These are phyloP conservation scores for Aspergillus sp. DNA, from an alignment of 2,329 filamentous ascomycete genomes.

Conservation along the genomic window DNA sequence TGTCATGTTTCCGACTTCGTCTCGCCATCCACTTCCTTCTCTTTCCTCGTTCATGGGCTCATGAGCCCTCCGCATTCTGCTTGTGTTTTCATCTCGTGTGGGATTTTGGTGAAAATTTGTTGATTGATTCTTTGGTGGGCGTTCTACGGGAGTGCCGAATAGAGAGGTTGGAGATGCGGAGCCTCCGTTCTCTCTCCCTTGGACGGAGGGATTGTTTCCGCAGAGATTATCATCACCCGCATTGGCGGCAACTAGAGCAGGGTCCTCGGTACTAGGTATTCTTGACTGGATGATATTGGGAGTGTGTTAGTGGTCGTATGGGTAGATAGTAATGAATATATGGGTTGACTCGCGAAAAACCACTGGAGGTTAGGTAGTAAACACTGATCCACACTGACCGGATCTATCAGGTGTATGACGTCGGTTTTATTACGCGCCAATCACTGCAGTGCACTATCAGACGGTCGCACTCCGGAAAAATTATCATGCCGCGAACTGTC, in stretches of 20 bases:
- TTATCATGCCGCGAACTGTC: slow-evolving; percentile 16
- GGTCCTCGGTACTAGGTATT: not conserved
- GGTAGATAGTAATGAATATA: slow-evolving; percentile 15
- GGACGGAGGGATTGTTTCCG: not conserved
- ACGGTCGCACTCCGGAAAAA: slow-evolving; percentile 23
- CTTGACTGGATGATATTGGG: not conserved
- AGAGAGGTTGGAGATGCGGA: slow-evolving; percentile 28
- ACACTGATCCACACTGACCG: not conserved
- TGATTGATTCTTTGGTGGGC: slow-evolving; percentile 23
- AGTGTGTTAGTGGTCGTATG: not conserved
- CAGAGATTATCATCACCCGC: no score
- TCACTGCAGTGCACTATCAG: not conserved
- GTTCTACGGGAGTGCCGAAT: slow-evolving; percentile 27
- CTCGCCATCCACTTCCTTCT: not conserved
- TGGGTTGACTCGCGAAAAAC: slow-evolving; percentile 6
- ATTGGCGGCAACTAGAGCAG: slow-evolving; percentile 8
- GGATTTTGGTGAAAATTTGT: slow-evolving; percentile 10
- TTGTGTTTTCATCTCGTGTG: slow-evolving; percentile 12
- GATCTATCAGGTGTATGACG: slow-evolving; percentile 29
- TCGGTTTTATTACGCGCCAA: slow-evolving; percentile 19
- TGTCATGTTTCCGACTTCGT: not conserved
- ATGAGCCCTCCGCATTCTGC: not conserved
- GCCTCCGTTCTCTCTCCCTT: not conserved
- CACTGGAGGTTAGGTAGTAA: no score
- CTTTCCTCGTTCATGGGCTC: no score